Base-by-base conservation (phyloP, 129 eudicot genomes). In the Escallonia herrerae region DNA sequence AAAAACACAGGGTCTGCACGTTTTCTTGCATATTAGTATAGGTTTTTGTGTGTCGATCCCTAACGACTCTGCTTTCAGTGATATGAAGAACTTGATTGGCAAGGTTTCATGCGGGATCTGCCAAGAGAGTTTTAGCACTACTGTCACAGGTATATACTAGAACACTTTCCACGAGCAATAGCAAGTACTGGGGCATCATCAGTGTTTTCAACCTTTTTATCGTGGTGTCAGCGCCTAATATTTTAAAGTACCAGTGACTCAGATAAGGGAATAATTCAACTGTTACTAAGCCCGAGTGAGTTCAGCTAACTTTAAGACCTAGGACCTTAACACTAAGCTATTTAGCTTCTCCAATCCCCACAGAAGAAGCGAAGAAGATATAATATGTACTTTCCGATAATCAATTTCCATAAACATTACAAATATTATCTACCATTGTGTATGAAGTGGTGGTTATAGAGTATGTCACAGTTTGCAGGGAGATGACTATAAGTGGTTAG, bases 61-160 rank as follows among this genome's bases (percentile, higher is more conserved):
- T 8, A 62, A 39, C 51, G 4, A 6, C 10, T 60, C 14, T 49
- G 57, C 42, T 74, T 64, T 65, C 81, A 84, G 90, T 70, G 91
- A 85, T 65, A 75, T 81, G 87, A 85, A 85, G 75, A 79, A 79
- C 79, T 68, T 75, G 69, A 76, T 85, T 78, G 91, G 91, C 0
- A 84, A 81, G 69, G 91, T 82, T 42, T 60, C 64, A 1, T 85
- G 91, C 69, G n/a, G 82, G 73, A 85, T 85, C 43, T 85, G 87
- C 69, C 82, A 72, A 40, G 87, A 81, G 71, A 79, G 81, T 73
- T 85, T 85, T 60, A 85, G 91, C 76, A 85, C 87, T 52, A 62
- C 68, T 62, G 69, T 85, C 42, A 81, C 87, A 69, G 89, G 89
- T 76, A 59, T 40, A 10, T 68, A 8, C 60, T 39, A 4, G 0